Conservation (phyloP, 345 rosid species). For the Ailanthus altissimus region DNA sequence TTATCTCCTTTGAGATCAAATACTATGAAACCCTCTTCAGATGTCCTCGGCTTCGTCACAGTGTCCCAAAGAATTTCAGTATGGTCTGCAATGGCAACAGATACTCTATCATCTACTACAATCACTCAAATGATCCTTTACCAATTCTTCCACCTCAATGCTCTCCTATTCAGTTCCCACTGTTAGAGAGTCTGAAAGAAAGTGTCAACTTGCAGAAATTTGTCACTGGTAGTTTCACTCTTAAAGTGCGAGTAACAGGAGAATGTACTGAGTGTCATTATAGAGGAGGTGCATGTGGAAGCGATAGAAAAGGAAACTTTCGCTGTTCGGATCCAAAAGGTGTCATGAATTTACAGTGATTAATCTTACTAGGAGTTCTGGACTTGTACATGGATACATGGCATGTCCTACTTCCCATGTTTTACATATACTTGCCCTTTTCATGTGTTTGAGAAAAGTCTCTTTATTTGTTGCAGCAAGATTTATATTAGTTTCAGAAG, state of each 20-base stretch:
- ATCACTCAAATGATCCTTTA: too few relatives aligned
- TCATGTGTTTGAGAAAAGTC: neutral
- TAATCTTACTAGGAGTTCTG: neutral
- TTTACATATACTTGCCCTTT: neutral
- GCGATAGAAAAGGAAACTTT: neutral
- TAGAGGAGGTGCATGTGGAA: constrained; percentile 19
- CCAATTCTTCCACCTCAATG: constrained; percentile 25
- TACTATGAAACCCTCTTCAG: constrained; percentile 20
- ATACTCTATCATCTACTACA: constrained; percentile 3
- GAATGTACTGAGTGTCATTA: constrained; percentile 15
- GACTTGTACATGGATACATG: neutral
- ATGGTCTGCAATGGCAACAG: neutral
- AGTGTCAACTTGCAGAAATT: neutral
- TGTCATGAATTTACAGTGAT: too few relatives aligned
- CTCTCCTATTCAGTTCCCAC: constrained; percentile 26
- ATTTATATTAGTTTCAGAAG: neutral
- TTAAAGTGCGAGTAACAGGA: neutral
- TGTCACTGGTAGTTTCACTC: constrained; percentile 25
- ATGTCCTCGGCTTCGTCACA: constrained; percentile 23
- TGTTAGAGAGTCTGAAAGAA: constrained; percentile 18
- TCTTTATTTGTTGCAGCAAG: neutral
- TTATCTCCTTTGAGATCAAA: constrained; percentile 16
- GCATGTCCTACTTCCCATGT: neutral
- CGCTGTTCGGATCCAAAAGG: neutral
- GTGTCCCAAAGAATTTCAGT: neutral